Evolutionary conservation across 169 alveolate species (phyloP), one percentile per base, ranked within the genome.

Genomic region (Cryptosporidium tyzzeri): DNA sequence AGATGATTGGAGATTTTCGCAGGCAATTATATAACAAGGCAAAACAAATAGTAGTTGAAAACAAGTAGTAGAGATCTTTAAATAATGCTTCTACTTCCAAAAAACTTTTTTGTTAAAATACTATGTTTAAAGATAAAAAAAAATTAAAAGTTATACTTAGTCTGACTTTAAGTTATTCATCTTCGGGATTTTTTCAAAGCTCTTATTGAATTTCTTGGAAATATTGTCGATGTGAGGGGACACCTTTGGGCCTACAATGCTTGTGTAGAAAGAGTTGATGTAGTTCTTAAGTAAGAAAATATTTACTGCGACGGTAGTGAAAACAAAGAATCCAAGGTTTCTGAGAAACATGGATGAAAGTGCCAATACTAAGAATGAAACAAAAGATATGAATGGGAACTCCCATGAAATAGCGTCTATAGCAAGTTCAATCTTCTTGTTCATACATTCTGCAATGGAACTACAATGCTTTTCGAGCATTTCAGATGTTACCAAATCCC

Each of bases 351-450:
- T 62, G 3, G 89, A 55, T 18, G 80, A 59, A 35, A 59, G 23
- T 31, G 59, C 41, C 16, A 80, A 50, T 41, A 41, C 45, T 80
- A 65, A 21, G 68, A 80, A 80, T 35, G 68, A 29, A 12, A 65
- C 59, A 45, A 80, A 80, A n/a, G 89, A 80, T 1, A 80, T 45
- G 18, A 80, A 62, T 44, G 89, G 89, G 48, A 37, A 41, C 18
- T 80, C 89, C 89, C 89, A 80, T 31, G 89, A 44, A n/a, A 80
- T 44, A 21, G 74, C n/a, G 48, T 41, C 89, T 59, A 80, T 62
- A 80, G 59, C 55, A 35, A 41, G 26, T 29, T 80, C 89, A 35
- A 80, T 65, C 62, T 44, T 59, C 53, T 55, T 62, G 50, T 80
- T 80, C 29, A 80, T 61, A 26, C 62, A 44, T 23, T 37, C 55